phyloP scores from a whole-genome alignment of 2,329 filamentous ascomycete genomes.

The Nigrospora osmanthi region DNA sequence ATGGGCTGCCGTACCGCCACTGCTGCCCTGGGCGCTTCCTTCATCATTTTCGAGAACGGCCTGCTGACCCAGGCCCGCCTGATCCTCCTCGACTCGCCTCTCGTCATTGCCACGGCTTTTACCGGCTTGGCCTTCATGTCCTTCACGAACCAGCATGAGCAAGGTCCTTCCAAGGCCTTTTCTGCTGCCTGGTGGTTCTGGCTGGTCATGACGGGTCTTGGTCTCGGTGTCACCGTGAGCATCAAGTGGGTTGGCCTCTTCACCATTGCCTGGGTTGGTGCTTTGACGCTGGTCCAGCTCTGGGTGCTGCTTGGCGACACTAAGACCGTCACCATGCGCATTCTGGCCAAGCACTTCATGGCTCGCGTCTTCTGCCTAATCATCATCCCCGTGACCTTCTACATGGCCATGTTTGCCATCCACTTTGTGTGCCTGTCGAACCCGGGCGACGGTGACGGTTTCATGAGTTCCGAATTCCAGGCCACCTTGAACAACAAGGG shows the following conservation, averaged over 20 bases:
- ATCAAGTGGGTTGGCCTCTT: conserved; percentile 99
- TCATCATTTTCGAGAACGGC: conserved; percentile 95
- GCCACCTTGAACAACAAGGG: conserved; percentile 92
- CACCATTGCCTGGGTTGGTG: conserved; percentile 96
- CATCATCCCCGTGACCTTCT: conserved; percentile 80
- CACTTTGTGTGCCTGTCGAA: conserved; percentile 92
- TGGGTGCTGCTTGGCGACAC: conserved; percentile 91
- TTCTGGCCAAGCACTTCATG: conserved; percentile 91
- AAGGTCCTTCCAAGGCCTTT: conserved; percentile 84
- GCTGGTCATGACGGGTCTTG: conserved; percentile 78
- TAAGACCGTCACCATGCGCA: conserved; percentile 73
- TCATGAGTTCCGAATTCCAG: conserved; percentile 99
- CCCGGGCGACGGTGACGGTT: conserved; percentile 94
- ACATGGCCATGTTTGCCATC: conserved; percentile 94
- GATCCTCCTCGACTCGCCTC: conserved; percentile 90
- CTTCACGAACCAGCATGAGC: conserved; percentile 95
- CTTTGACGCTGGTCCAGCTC: conserved; percentile 81
- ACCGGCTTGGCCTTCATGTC: conserved; percentile 85
- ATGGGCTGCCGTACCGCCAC: conserved; percentile 82
- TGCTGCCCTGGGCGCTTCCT: conserved; percentile 70
- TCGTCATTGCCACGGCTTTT: conserved; percentile 88
- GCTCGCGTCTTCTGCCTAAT: conserved; percentile 88
- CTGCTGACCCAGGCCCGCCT: conserved; percentile 90
- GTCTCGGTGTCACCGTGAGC: conserved; percentile 82
- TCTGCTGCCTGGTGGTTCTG: conserved; percentile 95